phyloP scores from a whole-genome alignment of 257 asterid genomes.

The Scutellaria minor region DNA sequence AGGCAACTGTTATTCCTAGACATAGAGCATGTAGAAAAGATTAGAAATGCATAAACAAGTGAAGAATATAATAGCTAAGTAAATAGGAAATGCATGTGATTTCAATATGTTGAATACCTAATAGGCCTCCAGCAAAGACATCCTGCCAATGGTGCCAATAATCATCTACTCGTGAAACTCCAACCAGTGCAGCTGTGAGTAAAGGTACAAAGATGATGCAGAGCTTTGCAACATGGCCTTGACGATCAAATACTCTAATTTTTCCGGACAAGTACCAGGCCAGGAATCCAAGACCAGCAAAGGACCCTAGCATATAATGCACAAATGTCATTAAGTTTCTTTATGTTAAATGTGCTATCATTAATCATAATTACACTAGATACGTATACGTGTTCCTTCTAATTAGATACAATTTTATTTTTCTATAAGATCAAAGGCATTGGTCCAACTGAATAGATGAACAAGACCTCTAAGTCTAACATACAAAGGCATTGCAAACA shows the following conservation, averaged over 20 bases:
- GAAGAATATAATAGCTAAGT: not conserved
- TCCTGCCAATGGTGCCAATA: constrained; percentile 99
- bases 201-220: constrained; percentile 76
- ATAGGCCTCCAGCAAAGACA: constrained; percentile 85
- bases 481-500: no score
- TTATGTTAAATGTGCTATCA: no score
- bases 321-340: not conserved
- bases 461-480: no score
- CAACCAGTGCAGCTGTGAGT: constrained; percentile 81
- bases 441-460: no score
- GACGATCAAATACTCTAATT: constrained; percentile 76
- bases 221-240: constrained; percentile 82
- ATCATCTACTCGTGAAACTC: constrained; percentile 88
- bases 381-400: no score
- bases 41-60: not conserved
- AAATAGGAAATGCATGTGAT: constrained; percentile 4
- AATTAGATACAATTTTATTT: no score
- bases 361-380: no score
- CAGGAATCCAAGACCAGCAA: constrained; percentile 87
- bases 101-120: constrained; percentile 47
- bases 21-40: not conserved
- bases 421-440: no score
- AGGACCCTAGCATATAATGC: constrained; percentile 69
- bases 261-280: constrained; percentile 80
- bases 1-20: constrained; percentile 68